Base-by-base conservation (phyloP, 139 green algal species). In the Chlorella sp. region DNA sequence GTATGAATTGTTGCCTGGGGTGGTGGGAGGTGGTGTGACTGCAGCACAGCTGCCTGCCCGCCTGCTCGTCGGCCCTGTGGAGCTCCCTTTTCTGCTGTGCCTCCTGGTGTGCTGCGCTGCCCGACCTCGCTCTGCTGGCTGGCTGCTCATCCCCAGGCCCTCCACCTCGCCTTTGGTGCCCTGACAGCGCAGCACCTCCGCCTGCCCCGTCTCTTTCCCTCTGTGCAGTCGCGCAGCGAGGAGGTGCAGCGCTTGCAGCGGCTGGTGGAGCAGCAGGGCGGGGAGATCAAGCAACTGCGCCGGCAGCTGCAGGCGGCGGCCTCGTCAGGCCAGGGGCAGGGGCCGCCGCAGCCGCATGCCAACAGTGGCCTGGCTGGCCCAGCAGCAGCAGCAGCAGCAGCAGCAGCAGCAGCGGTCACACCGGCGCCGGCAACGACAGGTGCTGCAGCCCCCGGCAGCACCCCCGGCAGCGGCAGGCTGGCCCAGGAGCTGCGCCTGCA, bases 261-360 rank as follows among this genome's bases (percentile, higher is more conserved):
- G 4, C 53, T 53, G 81, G 81, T 73, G n/a, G 32, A 88, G 84
- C 84, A 88, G 84, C 84, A 88, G 68, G 84, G 34, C 12, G 28
- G 42, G 0, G 83, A 87, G 64, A 78, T 87, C 19, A 78, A 22
- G 34, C 37, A 57, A 2, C 64, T 87, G 83, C 83, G 83, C 21
- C 61, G 64, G 83, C 81, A 61, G 22, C 28, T 87, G 83, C 64
- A 79, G 64, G 53, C 15, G 36, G 83, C 83, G 28, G 57, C 57
- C 34, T 15, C 64, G 11, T 1, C 24, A 26, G 39, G 36, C 21
- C 78, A 61, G 39, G 60, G 34, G 82, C 79, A 68, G 34, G 36
- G 15, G 48, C 53, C 39, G 28, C 57, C 26, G 53, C 48, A 57
- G 36, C 57, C 53, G 36, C 53, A 32, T 12, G 19, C 18, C 40